These are phyloP conservation scores for Crithidia bombi DNA, from an alignment of 208 protist genomes.

Conservation along the genomic window DNA sequence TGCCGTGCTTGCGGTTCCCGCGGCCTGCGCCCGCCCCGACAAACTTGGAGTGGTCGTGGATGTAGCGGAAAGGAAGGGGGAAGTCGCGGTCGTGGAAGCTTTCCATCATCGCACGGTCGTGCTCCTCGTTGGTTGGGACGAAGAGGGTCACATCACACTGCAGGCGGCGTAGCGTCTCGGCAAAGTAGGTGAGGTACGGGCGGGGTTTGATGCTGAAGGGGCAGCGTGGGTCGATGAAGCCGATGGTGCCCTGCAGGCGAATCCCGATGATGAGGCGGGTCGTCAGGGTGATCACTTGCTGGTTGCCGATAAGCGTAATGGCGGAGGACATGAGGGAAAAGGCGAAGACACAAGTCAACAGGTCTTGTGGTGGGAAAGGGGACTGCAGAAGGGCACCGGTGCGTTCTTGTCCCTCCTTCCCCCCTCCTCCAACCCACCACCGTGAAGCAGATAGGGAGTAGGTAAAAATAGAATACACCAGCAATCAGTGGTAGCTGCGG, in stretches of 20 bases:
- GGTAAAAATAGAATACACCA: too few species aligned
- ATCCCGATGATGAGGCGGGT: constrained; percentile 69
- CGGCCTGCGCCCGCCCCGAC: constrained; percentile 19
- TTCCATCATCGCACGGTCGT: constrained; percentile 36
- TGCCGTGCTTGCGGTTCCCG: constrained; percentile 30
- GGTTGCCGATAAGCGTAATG: constrained; percentile 33
- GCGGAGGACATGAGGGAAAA: constrained; percentile 42
- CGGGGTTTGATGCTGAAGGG: constrained; percentile 56
- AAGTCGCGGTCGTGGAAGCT: constrained; percentile 58
- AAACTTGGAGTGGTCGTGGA: constrained; percentile 51
- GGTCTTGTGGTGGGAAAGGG: too few species aligned
- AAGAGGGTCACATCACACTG: constrained; percentile 77
- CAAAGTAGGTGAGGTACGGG: constrained; percentile 74
- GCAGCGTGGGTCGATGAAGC: constrained; percentile 38
- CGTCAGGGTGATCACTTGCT: constrained; percentile 42
- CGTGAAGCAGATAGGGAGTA: too few species aligned
- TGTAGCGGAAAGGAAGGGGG: constrained; percentile 42
- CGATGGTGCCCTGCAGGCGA: constrained; percentile 71
- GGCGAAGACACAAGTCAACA: background rate
- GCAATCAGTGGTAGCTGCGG: too few species aligned
- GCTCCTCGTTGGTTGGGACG: constrained; percentile 29
- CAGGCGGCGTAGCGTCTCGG: constrained; percentile 58
- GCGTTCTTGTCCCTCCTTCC: too few species aligned
- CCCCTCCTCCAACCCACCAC: too few species aligned
- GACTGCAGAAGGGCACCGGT: background rate